phyloP scores from a whole-genome alignment of 768 basidiomycete genomes.

The Tephrocybe sp. region DNA sequence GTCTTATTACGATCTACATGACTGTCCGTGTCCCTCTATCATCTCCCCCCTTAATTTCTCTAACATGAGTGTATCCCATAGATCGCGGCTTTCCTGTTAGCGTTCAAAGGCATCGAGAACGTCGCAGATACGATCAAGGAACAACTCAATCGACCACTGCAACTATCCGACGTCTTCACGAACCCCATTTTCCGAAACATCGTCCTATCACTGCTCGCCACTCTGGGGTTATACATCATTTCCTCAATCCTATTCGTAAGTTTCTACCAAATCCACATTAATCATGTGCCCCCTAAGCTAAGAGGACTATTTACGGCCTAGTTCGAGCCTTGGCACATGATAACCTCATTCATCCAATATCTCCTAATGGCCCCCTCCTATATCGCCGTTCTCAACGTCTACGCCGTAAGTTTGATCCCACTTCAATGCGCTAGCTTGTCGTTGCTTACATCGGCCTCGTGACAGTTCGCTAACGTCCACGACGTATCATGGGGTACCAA shows the following conservation, averaged over 20 bases:
- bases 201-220: conserved; percentile 82
- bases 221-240: conserved; percentile 84
- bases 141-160: conserved; percentile 42
- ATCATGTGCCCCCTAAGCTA: no score
- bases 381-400: conserved; percentile 91
- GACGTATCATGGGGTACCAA: conserved; percentile 97
- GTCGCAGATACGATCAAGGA: conserved; percentile 37
- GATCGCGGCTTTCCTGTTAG: conserved; percentile 79
- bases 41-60: background rate
- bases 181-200: conserved; percentile 85
- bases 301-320: no score
- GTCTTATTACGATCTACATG: conserved; percentile 94
- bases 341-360: conserved; percentile 95
- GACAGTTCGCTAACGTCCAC: conserved; percentile 86
- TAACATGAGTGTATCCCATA: conserved; percentile 24
- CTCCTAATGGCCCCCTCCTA: conserved; percentile 91
- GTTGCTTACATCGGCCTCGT: no score
- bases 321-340: conserved; percentile 99
- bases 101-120: conserved; percentile 75
- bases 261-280: conserved; percentile 17
- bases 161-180: conserved; percentile 63
- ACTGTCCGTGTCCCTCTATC: conserved; percentile 50
- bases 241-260: conserved; percentile 84
- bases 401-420: conserved; percentile 52
- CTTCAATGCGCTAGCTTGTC: no score